phyloP scores from a whole-genome alignment of 257 asterid species.

The Gentiana straminea region DNA sequence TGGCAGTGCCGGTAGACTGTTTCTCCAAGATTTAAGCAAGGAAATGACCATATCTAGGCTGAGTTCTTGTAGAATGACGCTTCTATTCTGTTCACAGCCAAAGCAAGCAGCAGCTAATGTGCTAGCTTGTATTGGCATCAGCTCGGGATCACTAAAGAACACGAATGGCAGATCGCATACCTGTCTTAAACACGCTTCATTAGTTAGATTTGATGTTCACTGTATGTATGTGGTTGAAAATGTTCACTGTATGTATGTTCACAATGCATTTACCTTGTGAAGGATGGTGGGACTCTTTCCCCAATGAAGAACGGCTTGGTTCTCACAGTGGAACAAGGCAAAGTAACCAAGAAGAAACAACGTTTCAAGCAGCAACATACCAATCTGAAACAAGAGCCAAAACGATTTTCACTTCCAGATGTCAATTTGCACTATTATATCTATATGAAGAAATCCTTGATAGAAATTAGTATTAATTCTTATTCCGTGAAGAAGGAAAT shows the following conservation, averaged over 20 bases:
- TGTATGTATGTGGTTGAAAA: conserved; percentile 13
- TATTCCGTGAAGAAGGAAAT: too few species aligned
- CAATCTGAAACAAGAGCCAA: conserved; percentile 40
- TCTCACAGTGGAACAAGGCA: conserved; percentile 73
- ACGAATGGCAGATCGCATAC: conserved; percentile 90
- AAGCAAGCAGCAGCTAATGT: conserved; percentile 77
- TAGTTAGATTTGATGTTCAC: conserved; percentile 12
- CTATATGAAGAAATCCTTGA: too few species aligned
- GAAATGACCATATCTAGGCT: conserved; percentile 94
- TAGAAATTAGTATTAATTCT: too few species aligned
- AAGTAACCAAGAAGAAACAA: conserved; percentile 85
- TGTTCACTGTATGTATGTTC: background rate
- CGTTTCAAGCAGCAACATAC: conserved; percentile 72
- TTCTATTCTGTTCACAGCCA: conserved; percentile 89
- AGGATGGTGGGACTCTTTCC: conserved; percentile 99
- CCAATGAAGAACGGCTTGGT: conserved; percentile 98
- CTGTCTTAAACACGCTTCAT: conserved; percentile 25
- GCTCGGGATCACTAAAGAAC: conserved; percentile 87
- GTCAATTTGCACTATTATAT: too few species aligned
- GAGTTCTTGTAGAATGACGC: conserved; percentile 88
- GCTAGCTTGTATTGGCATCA: conserved; percentile 87
- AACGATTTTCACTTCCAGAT: too few species aligned
- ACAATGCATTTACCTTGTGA: conserved; percentile 56
- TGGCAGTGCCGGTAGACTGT: conserved; percentile 14
- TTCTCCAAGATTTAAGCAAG: conserved; percentile 69